Evolutionary conservation across 1,284 basidiomycete genomes (phyloP), one percentile per base, ranked within the genome.

Genomic region (Trametes pubescens): DNA sequence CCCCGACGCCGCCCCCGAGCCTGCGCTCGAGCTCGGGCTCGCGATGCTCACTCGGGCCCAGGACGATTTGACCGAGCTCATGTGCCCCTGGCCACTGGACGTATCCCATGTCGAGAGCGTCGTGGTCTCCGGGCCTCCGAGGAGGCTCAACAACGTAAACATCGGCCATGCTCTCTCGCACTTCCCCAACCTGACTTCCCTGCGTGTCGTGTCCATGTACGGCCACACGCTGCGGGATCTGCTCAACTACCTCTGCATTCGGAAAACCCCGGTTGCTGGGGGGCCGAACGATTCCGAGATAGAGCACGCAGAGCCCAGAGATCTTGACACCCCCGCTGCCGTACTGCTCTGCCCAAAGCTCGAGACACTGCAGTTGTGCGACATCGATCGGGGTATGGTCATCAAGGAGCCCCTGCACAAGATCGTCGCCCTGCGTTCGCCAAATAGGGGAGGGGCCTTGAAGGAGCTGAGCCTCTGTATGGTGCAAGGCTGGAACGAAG

Each of bases 71-170:
- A 10, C 8, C 4, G 34, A 34, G 4, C 26, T 35, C 21, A n/a
- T 62, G n/a, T 1, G 18, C 9, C 11, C 24, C 16, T 53, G 55
- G 55, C 61, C 61, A 4, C 57, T 62, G 49, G 44, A 62, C 43
- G 14, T 44, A 9, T 37, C 55, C 9, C 29, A 32, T 22, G 61
- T 62, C 11, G 43, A 62, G 43, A 38, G 34, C 6, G n/a, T 62
- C 40, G 61, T 62, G 21, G 13, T 57, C 7, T 47, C 44, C 21
- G 24, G 44, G 22, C 11, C 44, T 21, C 22, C 44, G 10, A 26
- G 44, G 21, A 47, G 4, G 22, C 11, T 10, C 2, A 4, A 21
- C n/a, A 18, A 16, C 14, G 18, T 24, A 6, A 21, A 24, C 21
- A 8, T 47, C 22, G 22, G 14, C 44, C 11, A 26, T 16, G 44